Evolutionary conservation across 371 early-diverging fungal genomes (phyloP).

Genomic region (Lichtheimia corymbifera): DNA sequence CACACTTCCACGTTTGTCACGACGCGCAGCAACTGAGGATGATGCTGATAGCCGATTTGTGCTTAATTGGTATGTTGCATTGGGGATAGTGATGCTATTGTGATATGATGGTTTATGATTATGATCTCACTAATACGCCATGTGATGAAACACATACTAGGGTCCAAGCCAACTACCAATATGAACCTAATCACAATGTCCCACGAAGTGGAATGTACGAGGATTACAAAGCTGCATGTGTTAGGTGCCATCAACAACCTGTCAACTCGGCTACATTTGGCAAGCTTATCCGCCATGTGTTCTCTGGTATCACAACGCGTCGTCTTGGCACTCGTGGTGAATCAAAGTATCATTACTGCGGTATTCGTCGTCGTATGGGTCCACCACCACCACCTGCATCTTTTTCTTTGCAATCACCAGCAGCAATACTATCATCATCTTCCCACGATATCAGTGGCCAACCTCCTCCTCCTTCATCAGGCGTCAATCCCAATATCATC

Average conservation of each 20-base stretch:
- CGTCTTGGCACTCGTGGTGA: constrained; percentile 66
- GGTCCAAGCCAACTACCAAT: constrained; percentile 59
- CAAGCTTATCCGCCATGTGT: constrained; percentile 63
- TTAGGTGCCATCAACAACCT: constrained; percentile 32
- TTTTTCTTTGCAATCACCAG: neutral
- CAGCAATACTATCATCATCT: too few species aligned
- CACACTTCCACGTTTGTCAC: too few species aligned
- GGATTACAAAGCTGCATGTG: constrained; percentile 56
- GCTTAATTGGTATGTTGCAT: neutral
- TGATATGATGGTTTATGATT: neutral
- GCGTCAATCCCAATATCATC: too few species aligned
- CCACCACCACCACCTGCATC: neutral
- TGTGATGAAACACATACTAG: constrained; percentile 17
- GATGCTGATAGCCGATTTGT: neutral
- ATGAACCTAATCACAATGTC: constrained; percentile 53
- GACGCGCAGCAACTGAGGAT: too few species aligned
- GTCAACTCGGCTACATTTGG: constrained; percentile 74
- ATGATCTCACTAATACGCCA: neutral
- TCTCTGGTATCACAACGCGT: constrained; percentile 62
- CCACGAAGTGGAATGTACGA: constrained; percentile 64
- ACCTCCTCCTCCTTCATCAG: too few species aligned
- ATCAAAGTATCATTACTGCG: constrained; percentile 64
- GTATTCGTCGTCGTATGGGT: constrained; percentile 31
- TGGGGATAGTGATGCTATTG: neutral
- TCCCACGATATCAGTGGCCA: too few species aligned